Base-by-base conservation (phyloP, 495 filamentous ascomycete species). In the Neurospora hispaniola region DNA sequence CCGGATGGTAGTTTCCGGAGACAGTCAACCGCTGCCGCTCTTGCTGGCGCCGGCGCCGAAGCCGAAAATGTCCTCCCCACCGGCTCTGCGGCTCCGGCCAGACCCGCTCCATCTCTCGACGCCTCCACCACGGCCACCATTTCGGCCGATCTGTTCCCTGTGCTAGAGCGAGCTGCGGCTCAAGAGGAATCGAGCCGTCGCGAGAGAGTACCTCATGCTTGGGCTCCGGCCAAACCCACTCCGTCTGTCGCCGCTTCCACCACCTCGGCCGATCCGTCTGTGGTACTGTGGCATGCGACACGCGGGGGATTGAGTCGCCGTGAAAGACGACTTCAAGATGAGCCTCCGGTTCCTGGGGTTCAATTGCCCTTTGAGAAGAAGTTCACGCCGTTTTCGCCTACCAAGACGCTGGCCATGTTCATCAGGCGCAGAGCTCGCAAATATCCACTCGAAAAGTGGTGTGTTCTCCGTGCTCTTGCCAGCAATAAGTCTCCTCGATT, bases 401-500 rank as follows among this genome's bases (percentile, higher is more conserved):
- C 72, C 38, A 75, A 72, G 38, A 43, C 74, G n/a, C 70, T 76
- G 12, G 74, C 71, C 6, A 69, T 71, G 18, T 27, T 76, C 39
- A 35, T 73, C 39, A 73, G 75, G 59, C 69, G 70, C 42, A 71
- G 68, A 12, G 8, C 18, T n/a, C 31, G 46, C 11, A 2, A 44
- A 38, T 78, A 72, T 72, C 71, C 66, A 10, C 16, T 11, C 14
- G 35, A 71, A 9, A 69, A 74, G 18, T 76, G 72, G 71, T 39
- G 10, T 4, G 68, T 76, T n/a, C 73, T 75, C 20, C 71, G 73
- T 12, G 70, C 72, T 9, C 70, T 78, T 46, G 76, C 78, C 66
- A 42, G 42, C 27, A 78, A 75, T 38, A 70, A 70, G 20, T 71
- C 46, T 54, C 73, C 74, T 42, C 80, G 82, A 18, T 77, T 82